Percentiles rank a stretch among this genome's conserved stretches.
phyloP scores from a whole-genome alignment of 768 basidiomycete species.

The Suillus clintonianus region DNA sequence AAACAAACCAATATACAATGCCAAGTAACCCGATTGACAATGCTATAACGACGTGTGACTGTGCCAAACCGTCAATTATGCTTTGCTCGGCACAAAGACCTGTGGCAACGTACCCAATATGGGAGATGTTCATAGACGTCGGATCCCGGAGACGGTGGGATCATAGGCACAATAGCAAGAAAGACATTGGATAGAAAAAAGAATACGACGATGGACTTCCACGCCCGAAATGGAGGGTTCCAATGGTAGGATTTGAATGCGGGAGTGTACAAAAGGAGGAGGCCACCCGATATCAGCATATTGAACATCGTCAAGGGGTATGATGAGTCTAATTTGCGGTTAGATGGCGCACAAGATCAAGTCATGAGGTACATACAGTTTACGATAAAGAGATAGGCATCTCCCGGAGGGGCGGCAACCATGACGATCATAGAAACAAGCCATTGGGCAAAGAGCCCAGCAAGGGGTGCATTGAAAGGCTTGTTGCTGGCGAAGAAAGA shows the following conservation, averaged over 20 bases:
- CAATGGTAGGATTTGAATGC: conserved; percentile 48
- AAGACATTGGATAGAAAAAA: conserved; percentile 71
- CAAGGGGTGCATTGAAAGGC: conserved; percentile 67
- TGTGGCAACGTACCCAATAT: conserved; percentile 58
- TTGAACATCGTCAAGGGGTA: conserved; percentile 63
- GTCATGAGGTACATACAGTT: conserved; percentile 46
- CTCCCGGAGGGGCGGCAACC: conserved; percentile 63
- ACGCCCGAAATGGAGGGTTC: conserved; percentile 66
- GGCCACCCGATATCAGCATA: conserved; percentile 57
- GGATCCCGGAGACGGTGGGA: conserved; percentile 57
- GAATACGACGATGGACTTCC: conserved; percentile 46
- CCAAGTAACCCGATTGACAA: conserved; percentile 51
- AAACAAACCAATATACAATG: conserved; percentile 56
- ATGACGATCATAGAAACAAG: conserved; percentile 56
- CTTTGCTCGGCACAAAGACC: not conserved
- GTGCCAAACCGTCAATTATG: not conserved
- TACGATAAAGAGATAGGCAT: conserved; percentile 72
- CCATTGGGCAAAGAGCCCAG: conserved; percentile 66
- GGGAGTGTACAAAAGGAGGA: conserved; percentile 59
- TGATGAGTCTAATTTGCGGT: conserved; percentile 45
- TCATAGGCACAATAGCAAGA: conserved; percentile 58
- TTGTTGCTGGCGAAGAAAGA: conserved; percentile 70
- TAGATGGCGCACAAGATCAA: not conserved
- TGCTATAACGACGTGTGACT: conserved; percentile 55
- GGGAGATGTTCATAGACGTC: conserved; percentile 59